Conservation (phyloP, 1,139 yeast genomes). For the Pneumocystis carinii region DNA sequence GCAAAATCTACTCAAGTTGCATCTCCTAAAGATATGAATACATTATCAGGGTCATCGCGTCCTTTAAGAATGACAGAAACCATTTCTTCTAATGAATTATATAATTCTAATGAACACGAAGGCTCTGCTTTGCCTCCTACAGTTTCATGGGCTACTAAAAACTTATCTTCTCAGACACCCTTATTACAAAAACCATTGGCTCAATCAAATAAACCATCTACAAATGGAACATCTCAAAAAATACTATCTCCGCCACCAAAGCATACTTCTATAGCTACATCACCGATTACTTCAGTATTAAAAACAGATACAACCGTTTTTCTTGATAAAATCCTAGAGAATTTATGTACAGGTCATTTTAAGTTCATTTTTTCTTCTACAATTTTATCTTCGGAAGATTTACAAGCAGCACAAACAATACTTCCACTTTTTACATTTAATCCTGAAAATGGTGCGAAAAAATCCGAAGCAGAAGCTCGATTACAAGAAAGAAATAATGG, state of each 20-base stretch:
- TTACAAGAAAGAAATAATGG: not conserved
- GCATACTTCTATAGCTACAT: not conserved
- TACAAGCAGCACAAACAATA: conserved; percentile 19
- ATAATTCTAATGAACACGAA: conserved; percentile 15
- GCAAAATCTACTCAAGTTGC: conserved; percentile 9
- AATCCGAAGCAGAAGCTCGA: not conserved
- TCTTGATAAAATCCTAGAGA: conserved; percentile 24
- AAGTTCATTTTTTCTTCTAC: conserved; percentile 25
- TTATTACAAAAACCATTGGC: not conserved
- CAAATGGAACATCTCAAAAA: not conserved
- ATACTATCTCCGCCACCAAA: not conserved
- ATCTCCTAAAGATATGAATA: conserved; percentile 1
- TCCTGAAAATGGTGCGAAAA: not conserved
- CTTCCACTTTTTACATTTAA: conserved; percentile 32
- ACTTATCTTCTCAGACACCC: conserved; percentile 2
- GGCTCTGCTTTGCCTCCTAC: conserved; percentile 26
- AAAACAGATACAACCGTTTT: conserved; percentile 9
- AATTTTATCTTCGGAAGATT: conserved; percentile 25
- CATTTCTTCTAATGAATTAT: conserved; percentile 16
- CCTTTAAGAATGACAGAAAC: conserved; percentile 12
- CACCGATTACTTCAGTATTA: conserved; percentile 7
- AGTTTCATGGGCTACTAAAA: conserved; percentile 27
- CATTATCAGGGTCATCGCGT: conserved; percentile 16
- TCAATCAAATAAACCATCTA: not conserved
- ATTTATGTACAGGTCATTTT: conserved; percentile 23